Base-by-base conservation (phyloP, 1,284 basidiomycete species). In the Tilletia walkeri region DNA sequence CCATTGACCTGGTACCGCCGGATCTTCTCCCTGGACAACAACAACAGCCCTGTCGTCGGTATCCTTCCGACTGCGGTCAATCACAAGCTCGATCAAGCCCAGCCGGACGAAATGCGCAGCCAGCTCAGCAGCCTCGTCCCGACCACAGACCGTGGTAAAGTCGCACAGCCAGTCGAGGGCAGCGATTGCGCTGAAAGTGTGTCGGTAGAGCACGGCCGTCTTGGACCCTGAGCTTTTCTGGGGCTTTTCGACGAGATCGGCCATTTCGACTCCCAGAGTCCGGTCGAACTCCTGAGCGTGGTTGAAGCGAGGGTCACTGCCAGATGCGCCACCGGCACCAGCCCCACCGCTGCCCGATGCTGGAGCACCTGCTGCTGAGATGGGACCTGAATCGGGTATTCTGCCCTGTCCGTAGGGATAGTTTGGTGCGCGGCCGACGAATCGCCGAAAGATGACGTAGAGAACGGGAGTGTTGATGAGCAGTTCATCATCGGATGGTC, bases 101-200 rank as follows among this genome's bases (percentile, higher is more conserved):
- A 96, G 95, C 54, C 96, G 90, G 63, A 98, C 94, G 81, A 99
- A 98, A 82, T 99, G 96, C 0, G 94, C 96, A 3, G 92, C 90
- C 87, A 98, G 91, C 86, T 99, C 96, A 30, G 94, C 94, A 0
- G 94, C 95, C 85, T 99, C 96, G 82, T 99, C 96, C 68, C 93
- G 87, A 30, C 94, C 95, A 66, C 95, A 93, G 59, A 95, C 92
- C 0, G 95, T 97, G 0, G 95, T 95, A 78, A 94, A 98, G 84
- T 99, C 95, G 83, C 93, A 92, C 67, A 99, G 89, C 96, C 96
- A 99, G 84, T 97, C 94, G 70, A 98, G 87, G 0, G 92, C 94
- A 49, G 88, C 88, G 68, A 92, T 88, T 36, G 95, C 93, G 38
- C 89, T 87, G 84, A 99, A 98, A 79, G 92, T 92, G 84, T 90